A percentile compares a stretch with the other conserved stretches of the same genome.
These are phyloP conservation scores for Leccinum fuscescens DNA, from an alignment of 1,284 basidiomycete species.

Conservation along the genomic window DNA sequence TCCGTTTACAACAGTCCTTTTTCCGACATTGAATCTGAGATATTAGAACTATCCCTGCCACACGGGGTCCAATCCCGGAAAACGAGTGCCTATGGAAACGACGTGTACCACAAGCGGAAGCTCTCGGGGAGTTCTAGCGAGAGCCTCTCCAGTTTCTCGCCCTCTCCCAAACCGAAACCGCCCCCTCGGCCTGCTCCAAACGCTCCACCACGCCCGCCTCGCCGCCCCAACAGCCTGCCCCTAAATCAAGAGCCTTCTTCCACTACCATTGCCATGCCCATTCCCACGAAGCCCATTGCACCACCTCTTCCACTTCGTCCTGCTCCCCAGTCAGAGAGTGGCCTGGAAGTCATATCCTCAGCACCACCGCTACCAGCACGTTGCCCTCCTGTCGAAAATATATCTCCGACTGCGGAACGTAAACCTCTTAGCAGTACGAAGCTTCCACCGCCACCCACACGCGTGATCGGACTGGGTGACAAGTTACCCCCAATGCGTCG, in stretches of 20 bases:
- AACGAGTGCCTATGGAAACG: neutral
- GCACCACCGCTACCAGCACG: slow-evolving; percentile 32
- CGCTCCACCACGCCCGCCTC: slow-evolving; percentile 23
- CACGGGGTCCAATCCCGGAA: slow-evolving; percentile 6
- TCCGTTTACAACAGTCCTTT: slow-evolving; percentile 28
- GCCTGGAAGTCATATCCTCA: slow-evolving; percentile 4
- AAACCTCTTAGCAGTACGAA: slow-evolving; percentile 45
- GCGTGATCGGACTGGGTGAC: slow-evolving; percentile 64
- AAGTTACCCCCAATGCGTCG: slow-evolving; percentile 65
- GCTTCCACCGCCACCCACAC: slow-evolving; percentile 69
- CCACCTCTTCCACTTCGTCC: slow-evolving; percentile 32
- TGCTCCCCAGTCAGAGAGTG: slow-evolving; percentile 7
- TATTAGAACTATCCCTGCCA: slow-evolving; percentile 23
- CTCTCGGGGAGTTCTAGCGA: slow-evolving; percentile 26
- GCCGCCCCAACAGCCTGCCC: slow-evolving; percentile 8
- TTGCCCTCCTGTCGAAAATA: slow-evolving; percentile 5
- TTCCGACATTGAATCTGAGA: slow-evolving; percentile 31
- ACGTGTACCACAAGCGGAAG: slow-evolving; percentile 7
- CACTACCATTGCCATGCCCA: slow-evolving; percentile 2
- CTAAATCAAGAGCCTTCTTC: neutral
- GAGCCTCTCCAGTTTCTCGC: slow-evolving; percentile 12
- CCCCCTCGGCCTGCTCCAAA: slow-evolving; percentile 20
- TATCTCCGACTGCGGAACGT: slow-evolving; percentile 36
- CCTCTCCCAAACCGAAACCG: slow-evolving; percentile 20
- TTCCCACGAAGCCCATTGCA: slow-evolving; percentile 13